A percentile compares a stretch with the other conserved stretches of the same genome.
These are phyloP conservation scores for Hortiboletus rubellus DNA, from an alignment of 1,284 basidiomycete species.

Conservation along the genomic window DNA sequence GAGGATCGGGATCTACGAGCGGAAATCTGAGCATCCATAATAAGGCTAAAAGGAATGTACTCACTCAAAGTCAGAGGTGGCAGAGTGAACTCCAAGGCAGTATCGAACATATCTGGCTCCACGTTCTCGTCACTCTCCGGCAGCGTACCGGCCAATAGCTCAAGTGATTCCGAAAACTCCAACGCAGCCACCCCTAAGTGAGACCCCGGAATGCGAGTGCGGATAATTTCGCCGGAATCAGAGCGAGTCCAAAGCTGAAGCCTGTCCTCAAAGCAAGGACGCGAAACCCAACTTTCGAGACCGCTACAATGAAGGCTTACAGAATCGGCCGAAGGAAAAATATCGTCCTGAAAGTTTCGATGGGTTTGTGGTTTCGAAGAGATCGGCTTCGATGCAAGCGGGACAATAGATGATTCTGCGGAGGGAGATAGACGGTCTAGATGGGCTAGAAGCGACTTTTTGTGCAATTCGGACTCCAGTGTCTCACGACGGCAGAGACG, in stretches of 20 bases:
- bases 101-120: constrained; percentile 13
- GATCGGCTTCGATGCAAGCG: constrained; percentile 44
- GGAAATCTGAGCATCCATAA: constrained; percentile 14
- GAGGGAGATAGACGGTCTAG: constrained; percentile 45
- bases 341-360: constrained; percentile 37
- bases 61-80: constrained; percentile 19
- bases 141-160: constrained; percentile 52
- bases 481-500: constrained; percentile 43
- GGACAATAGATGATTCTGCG: constrained; percentile 51
- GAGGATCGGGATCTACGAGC: constrained; percentile 25
- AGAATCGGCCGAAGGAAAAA: constrained; percentile 41
- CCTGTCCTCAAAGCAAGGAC: constrained; percentile 76
- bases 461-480: constrained; percentile 50
- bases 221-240: constrained; percentile 38
- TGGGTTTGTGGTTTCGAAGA: constrained; percentile 22
- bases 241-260: constrained; percentile 52
- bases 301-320: constrained; percentile 52
- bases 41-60: constrained; percentile 5
- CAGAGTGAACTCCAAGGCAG: constrained; percentile 19
- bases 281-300: constrained; percentile 62
- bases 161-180: constrained; percentile 66
- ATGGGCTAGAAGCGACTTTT: constrained; percentile 48
- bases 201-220: constrained; percentile 47
- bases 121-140: constrained; percentile 16
- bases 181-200: constrained; percentile 67